Conservation (phyloP, 2,329 filamentous ascomycete species). For the Boeremia lycopersici region DNA sequence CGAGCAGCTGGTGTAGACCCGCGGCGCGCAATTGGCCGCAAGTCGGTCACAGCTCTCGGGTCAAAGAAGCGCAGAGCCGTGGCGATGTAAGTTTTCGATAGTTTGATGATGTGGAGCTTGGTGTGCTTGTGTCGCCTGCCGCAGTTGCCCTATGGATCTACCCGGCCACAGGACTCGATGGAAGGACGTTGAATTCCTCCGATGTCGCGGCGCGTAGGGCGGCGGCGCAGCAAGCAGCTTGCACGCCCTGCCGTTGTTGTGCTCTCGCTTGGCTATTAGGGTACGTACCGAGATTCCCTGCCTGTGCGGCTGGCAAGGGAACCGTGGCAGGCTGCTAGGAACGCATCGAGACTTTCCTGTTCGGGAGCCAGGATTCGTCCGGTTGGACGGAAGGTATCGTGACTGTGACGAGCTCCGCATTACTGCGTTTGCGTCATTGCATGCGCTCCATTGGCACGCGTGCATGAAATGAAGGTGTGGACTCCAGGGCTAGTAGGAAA, state of each 20-base stretch:
- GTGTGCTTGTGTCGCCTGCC: conserved; percentile 12
- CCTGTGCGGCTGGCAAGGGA: conserved; percentile 13
- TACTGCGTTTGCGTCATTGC: conserved; percentile 12
- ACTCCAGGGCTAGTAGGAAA: conserved; percentile 13
- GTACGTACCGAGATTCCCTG: conserved; percentile 19
- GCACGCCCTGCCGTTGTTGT: conserved; percentile 3
- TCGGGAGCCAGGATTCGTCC: conserved; percentile 1
- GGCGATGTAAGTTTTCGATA: conserved; percentile 12
- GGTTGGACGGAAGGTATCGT: conserved; percentile 31
- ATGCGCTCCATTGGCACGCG: conserved; percentile 17
- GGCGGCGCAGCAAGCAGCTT: not conserved
- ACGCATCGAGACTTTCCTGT: conserved; percentile 1
- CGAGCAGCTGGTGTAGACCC: conserved; percentile 7
- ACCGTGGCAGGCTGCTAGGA: conserved; percentile 8
- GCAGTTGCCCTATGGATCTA: conserved; percentile 4
- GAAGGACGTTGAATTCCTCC: conserved; percentile 2
- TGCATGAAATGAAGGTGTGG: conserved; percentile 22
- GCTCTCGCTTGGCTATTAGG: conserved; percentile 14
- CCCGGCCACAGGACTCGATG: not conserved
- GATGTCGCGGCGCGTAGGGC: conserved; percentile 14
- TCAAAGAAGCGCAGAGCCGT: conserved; percentile 10
- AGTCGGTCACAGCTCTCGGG: conserved; percentile 6
- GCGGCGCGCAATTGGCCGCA: conserved; percentile 13
- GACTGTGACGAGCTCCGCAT: conserved; percentile 15
- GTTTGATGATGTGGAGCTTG: conserved; percentile 13